A percentile compares a stretch with the other conserved stretches of the same genome.
Conservation (phyloP, 2,329 filamentous ascomycete species). For the Colletotrichum sublineola region DNA sequence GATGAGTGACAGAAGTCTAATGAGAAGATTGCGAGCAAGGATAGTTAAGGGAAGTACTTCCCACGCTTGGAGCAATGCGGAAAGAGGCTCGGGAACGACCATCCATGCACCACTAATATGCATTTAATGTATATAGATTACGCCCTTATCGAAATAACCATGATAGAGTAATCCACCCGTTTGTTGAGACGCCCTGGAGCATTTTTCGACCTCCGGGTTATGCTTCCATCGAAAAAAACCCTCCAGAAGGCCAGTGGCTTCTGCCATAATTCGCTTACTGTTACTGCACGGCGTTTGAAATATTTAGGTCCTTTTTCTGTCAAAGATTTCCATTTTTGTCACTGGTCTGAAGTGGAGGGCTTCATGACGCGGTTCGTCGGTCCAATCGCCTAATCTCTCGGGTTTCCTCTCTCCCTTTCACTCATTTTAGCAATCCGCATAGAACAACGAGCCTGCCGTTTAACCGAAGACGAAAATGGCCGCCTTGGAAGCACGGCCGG, state of each 20-base stretch:
- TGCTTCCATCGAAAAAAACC: conserved; percentile 3
- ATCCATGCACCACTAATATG: background rate
- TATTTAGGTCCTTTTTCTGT: background rate
- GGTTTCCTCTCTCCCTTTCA: conserved; percentile 11
- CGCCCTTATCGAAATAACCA: conserved; percentile 29
- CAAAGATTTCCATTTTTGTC: background rate
- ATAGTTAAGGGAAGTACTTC: background rate
- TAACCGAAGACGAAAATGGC: conserved; percentile 11
- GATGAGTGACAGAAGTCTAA: background rate
- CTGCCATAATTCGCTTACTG: background rate
- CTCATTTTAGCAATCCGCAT: conserved; percentile 4
- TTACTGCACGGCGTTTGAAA: background rate
- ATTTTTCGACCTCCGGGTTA: conserved; percentile 9
- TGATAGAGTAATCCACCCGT: conserved; percentile 31
- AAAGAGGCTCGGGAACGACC: background rate
- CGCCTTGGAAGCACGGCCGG: conserved; percentile 42
- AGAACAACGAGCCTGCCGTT: background rate
- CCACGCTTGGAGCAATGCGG: background rate
- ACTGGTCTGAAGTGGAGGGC: conserved; percentile 13
- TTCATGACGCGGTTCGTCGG: conserved; percentile 15
- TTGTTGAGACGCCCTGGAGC: conserved; percentile 36
- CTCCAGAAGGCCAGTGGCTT: conserved; percentile 13
- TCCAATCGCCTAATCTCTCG: conserved; percentile 12
- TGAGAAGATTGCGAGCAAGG: background rate
- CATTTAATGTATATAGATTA: background rate